Percentiles rank a stretch among this genome's conserved stretches.
These are phyloP conservation scores for Alnus rubra DNA, from an alignment of 306 rosid genomes.

Conservation along the genomic window DNA sequence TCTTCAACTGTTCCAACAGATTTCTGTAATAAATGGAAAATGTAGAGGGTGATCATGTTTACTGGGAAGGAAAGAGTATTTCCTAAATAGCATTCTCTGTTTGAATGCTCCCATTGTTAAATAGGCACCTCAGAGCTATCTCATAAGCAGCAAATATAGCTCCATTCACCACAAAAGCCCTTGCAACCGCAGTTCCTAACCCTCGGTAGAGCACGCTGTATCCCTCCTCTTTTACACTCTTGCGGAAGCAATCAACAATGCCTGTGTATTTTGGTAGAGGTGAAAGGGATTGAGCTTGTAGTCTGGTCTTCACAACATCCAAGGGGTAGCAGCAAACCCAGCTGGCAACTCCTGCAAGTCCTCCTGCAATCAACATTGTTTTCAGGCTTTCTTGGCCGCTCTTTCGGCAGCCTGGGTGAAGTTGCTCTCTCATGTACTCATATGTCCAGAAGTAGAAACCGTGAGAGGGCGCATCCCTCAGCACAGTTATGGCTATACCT, in stretches of 20 bases:
- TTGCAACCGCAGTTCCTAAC: slow-evolving; percentile 71
- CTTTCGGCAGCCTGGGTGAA: slow-evolving; percentile 83
- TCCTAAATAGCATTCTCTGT: slow-evolving; percentile 42
- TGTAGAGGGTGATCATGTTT: not conserved
- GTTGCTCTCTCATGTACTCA: slow-evolving; percentile 66
- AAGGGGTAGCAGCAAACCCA: slow-evolving; percentile 80
- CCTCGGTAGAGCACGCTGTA: slow-evolving; percentile 65
- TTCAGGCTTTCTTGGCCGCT: slow-evolving; percentile 53
- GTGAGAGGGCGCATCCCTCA: slow-evolving; percentile 73
- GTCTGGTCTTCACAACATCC: slow-evolving; percentile 77
- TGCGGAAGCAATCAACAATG: slow-evolving; percentile 62
- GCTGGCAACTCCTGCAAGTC: slow-evolving; percentile 85
- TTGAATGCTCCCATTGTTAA: slow-evolving; percentile 43
- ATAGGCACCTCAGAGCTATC: slow-evolving; percentile 57
- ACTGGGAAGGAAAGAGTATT: not conserved
- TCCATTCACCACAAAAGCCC: slow-evolving; percentile 87
- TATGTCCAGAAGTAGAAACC: slow-evolving; percentile 78
- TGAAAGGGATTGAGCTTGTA: slow-evolving; percentile 60
- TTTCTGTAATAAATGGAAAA: not conserved
- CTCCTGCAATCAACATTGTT: slow-evolving; percentile 78
- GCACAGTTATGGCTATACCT: slow-evolving; percentile 62
- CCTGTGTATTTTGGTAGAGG: slow-evolving; percentile 54
- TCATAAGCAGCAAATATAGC: slow-evolving; percentile 83
- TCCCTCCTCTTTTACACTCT: slow-evolving; percentile 67
- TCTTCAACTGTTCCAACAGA: not conserved